Percentiles rank a stretch among this genome's conserved stretches.
Conservation (phyloP, 2,329 filamentous ascomycete genomes). For the Colletotrichum truncatum region DNA sequence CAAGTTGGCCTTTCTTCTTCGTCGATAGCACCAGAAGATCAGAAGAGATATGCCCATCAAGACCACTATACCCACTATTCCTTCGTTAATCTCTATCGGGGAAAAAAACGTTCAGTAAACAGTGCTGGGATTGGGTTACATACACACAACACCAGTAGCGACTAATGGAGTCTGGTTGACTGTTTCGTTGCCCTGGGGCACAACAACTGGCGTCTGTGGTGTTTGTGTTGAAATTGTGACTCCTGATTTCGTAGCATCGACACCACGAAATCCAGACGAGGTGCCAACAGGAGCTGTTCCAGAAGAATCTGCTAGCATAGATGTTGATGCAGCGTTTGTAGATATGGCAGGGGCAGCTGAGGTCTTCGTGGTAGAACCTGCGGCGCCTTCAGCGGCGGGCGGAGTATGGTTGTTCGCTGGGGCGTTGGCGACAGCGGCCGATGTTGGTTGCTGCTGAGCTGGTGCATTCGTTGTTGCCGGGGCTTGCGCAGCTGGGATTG, state of each 20-base stretch:
- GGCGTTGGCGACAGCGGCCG: background rate
- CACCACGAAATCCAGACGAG: background rate
- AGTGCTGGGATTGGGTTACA: background rate
- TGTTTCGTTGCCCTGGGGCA: background rate
- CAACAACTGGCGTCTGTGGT: background rate
- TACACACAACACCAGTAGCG: slow-evolving; percentile 16
- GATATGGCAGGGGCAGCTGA: background rate
- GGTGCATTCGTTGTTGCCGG: background rate
- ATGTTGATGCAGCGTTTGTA: background rate
- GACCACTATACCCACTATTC: slow-evolving; percentile 8
- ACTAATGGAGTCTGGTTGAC: background rate
- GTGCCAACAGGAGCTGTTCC: background rate
- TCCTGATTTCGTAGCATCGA: background rate
- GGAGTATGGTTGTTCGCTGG: background rate
- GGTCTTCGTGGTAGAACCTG: background rate
- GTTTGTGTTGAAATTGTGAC: background rate
- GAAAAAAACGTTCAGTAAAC: background rate
- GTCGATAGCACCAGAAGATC: slow-evolving; percentile 21
- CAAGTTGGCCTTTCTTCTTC: background rate
- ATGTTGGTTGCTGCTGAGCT: background rate
- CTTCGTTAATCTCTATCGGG: background rate
- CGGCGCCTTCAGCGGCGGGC: background rate
- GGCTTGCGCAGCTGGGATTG: background rate
- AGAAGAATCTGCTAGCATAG: background rate
- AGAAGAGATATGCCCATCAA: slow-evolving; percentile 17